These are phyloP conservation scores for Candida sp. DNA, from an alignment of 1,139 yeast genomes.

Conservation along the genomic window DNA sequence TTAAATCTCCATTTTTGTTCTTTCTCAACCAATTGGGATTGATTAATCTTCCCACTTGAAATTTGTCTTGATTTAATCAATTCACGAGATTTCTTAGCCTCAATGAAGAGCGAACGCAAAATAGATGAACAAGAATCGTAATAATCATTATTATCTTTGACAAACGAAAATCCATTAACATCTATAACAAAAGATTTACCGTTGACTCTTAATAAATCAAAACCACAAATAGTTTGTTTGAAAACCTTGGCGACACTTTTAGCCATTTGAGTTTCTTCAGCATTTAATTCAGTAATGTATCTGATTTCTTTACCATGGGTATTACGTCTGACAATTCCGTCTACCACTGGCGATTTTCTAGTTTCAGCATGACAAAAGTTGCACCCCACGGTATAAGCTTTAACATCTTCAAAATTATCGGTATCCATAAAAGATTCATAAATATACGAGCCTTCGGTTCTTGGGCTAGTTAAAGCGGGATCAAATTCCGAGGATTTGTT, in stretches of 20 bases:
- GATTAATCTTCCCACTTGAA: conserved; percentile 32
- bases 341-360: conserved; percentile 97
- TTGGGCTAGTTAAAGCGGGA: conserved; percentile 67
- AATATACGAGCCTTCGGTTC: conserved; percentile 88
- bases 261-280: conserved; percentile 80
- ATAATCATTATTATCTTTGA: conserved; percentile 84
- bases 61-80: conserved; percentile 39
- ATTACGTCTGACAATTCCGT: conserved; percentile 95
- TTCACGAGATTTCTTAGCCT: conserved; percentile 48
- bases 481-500: conserved; percentile 97
- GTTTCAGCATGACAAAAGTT: conserved; percentile 96
- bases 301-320: conserved; percentile 97
- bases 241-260: conserved; percentile 68
- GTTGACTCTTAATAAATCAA: conserved; percentile 85
- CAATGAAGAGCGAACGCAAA: conserved; percentile 67
- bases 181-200: conserved; percentile 93
- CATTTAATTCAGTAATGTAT: conserved; percentile 75
- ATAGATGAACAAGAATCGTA: conserved; percentile 84
- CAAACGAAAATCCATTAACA: conserved; percentile 98
- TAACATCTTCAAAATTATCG: conserved; percentile 97
- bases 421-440: conserved; percentile 98
- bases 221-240: conserved; percentile 97
- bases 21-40: conserved; percentile 63
- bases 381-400: conserved; percentile 96
- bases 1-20: conserved; percentile 97